These are phyloP conservation scores for Geum urbanum DNA, from an alignment of 306 rosid species.

Conservation along the genomic window DNA sequence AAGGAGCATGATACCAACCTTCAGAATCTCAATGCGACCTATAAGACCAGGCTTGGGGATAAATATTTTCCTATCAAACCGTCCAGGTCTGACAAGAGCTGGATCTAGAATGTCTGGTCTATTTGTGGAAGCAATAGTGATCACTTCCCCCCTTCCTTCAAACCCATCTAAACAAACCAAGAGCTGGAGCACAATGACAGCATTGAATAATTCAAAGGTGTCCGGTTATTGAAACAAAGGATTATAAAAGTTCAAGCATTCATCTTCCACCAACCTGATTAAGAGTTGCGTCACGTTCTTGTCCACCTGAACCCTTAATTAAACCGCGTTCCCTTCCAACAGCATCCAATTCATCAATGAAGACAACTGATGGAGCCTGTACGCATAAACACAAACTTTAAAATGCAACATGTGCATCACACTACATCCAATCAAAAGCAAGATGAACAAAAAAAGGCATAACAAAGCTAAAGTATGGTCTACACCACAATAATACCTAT, in stretches of 20 bases:
- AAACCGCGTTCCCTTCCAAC: constrained; percentile 99
- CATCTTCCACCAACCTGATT: constrained; percentile 62
- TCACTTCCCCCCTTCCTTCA: constrained; percentile 97
- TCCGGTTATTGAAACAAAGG: constrained; percentile 8
- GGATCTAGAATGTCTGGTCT: constrained; percentile 97
- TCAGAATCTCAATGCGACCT: constrained; percentile 85
- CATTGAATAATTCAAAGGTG: constrained; percentile 15
- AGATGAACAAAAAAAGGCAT: background rate
- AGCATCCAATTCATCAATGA: constrained; percentile 96
- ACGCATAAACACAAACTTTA: constrained; percentile 17
- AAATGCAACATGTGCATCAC: constrained; percentile 1
- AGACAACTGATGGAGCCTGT: constrained; percentile 98
- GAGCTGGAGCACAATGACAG: constrained; percentile 59
- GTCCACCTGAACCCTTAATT: constrained; percentile 99
- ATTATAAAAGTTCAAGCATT: background rate
- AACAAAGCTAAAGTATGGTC: background rate
- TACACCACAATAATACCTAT: background rate
- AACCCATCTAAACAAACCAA: constrained; percentile 95
- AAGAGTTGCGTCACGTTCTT: constrained; percentile 98
- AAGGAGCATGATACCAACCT: constrained; percentile 39
- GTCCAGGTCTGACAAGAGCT: constrained; percentile 95
- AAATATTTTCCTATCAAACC: constrained; percentile 86
- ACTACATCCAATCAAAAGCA: constrained; percentile 14
- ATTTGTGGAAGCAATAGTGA: constrained; percentile 95
- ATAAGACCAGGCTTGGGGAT: constrained; percentile 95